Base-by-base conservation (phyloP, 2,329 filamentous ascomycete genomes). In the Aspergillus japonicus region DNA sequence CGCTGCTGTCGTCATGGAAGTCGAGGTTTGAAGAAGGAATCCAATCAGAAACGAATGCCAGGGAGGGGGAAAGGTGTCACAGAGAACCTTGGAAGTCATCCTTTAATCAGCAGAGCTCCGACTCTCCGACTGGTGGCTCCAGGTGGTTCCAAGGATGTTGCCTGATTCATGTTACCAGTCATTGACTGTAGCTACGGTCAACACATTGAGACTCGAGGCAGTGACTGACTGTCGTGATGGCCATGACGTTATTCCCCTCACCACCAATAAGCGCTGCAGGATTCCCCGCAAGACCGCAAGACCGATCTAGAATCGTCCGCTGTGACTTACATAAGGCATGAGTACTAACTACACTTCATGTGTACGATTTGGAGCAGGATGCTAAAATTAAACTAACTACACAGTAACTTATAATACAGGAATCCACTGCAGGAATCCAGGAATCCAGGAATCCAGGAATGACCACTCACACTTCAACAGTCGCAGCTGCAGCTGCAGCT, bases 1-100 rank as follows among this genome's bases (percentile, higher is more conserved):
- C 63, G 58, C 47, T 33, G 56, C 48, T 68, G 66, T 62, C 66
- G 64, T 69, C 67, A 69, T 68, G 52, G 62, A 65, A 56, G 23
- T 35, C 24, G 29, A 47, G 57, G 48, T 33, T 44, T 33, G 33
- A 44, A 44, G 12, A n/a, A 33, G 21, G 21, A 52, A 57, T 42
- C 62, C 57, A 64, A 64, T 62, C 31, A 55, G 5, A 35, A 14
- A 49, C 23, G n/a, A 33, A 14, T 21, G 5, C 51, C 16, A 4
- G 26, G 51, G 29, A 44, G 23, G 47, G 51, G 51, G 39, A 52
- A 54, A 39, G 24, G 50, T 47, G 50, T 58, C 24, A 47, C 53
- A 48, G 31, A 55, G 53, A 53, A 54, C 47, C 33, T 35, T 35
- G 33, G 33, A 35, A 35, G 33, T 16, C 33, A 12, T 35, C 14